These are phyloP conservation scores for Colletotrichum cordylinicola DNA, from an alignment of 2,329 filamentous ascomycete species.

Conservation along the genomic window DNA sequence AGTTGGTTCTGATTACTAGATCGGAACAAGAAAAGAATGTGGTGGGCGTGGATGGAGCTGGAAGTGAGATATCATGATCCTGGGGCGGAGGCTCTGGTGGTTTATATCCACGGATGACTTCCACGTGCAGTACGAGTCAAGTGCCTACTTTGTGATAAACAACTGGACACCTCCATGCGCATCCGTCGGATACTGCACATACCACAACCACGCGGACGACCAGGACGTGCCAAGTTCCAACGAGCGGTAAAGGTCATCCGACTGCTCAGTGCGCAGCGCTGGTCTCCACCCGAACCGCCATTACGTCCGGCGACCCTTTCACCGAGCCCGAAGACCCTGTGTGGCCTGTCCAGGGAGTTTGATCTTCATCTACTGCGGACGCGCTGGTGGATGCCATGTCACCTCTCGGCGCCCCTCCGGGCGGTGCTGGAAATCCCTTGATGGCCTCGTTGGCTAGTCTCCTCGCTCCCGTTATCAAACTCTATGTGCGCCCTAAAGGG, in stretches of 20 bases:
- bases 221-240: not conserved
- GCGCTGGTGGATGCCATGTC: not conserved
- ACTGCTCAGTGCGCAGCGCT: not conserved
- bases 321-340: not conserved
- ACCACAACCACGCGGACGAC: not conserved
- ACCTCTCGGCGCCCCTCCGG: constrained; percentile 16
- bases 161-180: not conserved
- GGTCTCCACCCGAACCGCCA: not conserved
- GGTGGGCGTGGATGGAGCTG: constrained; percentile 12
- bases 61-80: not conserved
- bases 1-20: constrained; percentile 19
- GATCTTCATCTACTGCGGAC: constrained; percentile 5
- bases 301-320: not conserved
- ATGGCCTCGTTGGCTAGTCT: not conserved
- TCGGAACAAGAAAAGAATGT: constrained; percentile 22
- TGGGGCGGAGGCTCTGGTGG: not conserved
- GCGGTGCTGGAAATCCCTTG: constrained; percentile 2
- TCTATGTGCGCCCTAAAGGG: not conserved
- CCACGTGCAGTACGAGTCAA: not conserved
- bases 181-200: not conserved
- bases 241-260: not conserved
- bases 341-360: constrained; percentile 1
- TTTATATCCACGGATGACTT: constrained; percentile 18
- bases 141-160: not conserved
- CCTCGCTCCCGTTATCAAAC: constrained; percentile 1